These are phyloP conservation scores for Escovopsis sp. DNA, from an alignment of 2,329 filamentous ascomycete genomes.

Conservation along the genomic window DNA sequence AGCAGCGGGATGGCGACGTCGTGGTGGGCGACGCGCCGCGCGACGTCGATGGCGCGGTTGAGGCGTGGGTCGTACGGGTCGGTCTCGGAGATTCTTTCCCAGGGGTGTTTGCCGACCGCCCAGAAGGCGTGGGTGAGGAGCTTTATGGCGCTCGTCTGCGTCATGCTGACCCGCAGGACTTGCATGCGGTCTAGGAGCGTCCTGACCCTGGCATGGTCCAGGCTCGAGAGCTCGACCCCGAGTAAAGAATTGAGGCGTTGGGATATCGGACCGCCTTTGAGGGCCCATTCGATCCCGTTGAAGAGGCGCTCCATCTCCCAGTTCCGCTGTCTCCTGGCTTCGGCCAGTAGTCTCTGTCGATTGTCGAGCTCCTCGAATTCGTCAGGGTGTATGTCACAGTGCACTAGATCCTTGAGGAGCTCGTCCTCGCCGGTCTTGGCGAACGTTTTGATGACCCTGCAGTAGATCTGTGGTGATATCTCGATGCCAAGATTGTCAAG, in stretches of 20 bases:
- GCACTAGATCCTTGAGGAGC: slow-evolving; percentile 30
- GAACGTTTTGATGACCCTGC: slow-evolving; percentile 49
- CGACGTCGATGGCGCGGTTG: slow-evolving; percentile 17
- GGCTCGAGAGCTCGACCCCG: slow-evolving; percentile 6
- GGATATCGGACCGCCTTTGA: slow-evolving; percentile 9
- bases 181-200: slow-evolving; percentile 20
- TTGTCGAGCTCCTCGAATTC: slow-evolving; percentile 34
- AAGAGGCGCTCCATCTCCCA: slow-evolving; percentile 29
- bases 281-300: slow-evolving; percentile 23
- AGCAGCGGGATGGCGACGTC: slow-evolving; percentile 20
- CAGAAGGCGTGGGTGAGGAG: slow-evolving; percentile 14
- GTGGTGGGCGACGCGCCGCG: slow-evolving; percentile 15
- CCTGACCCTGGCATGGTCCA: slow-evolving; percentile 11
- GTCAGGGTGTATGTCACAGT: slow-evolving; percentile 39
- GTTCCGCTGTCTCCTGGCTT: slow-evolving; percentile 18
- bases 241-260: slow-evolving; percentile 13
- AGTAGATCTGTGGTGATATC: slow-evolving; percentile 48
- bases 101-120: slow-evolving; percentile 15
- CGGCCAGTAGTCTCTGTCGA: slow-evolving; percentile 24
- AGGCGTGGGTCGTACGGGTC: slow-evolving; percentile 10
- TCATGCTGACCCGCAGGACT: slow-evolving; percentile 13
- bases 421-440: slow-evolving; percentile 40
- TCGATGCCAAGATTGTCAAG: slow-evolving; percentile 49
- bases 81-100: background rate
- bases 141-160: slow-evolving; percentile 13